Percentiles rank a stretch among this genome's conserved stretches.
These are phyloP conservation scores for Colletotrichum sp. DNA, from an alignment of 2,329 filamentous ascomycete genomes.

Conservation along the genomic window DNA sequence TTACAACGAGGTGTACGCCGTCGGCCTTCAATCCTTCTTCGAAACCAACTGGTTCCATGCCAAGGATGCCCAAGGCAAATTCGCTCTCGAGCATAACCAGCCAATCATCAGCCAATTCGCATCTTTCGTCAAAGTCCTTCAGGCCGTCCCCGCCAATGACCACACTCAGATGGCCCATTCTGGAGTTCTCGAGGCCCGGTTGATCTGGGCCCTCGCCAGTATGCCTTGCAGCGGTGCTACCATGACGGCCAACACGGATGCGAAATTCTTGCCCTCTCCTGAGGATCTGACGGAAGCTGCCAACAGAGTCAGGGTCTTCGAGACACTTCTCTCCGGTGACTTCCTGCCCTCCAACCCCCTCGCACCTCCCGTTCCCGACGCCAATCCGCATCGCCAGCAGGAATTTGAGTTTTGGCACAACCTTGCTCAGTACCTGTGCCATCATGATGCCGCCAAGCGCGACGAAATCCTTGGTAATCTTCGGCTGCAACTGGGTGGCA, in stretches of 20 bases:
- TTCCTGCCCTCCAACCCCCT: slow-evolving; percentile 65
- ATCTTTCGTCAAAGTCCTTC: slow-evolving; percentile 64
- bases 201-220: slow-evolving; percentile 65
- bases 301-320: slow-evolving; percentile 76
- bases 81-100: slow-evolving; percentile 55
- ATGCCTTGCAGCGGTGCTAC: slow-evolving; percentile 47
- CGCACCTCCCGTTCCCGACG: slow-evolving; percentile 51
- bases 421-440: slow-evolving; percentile 70
- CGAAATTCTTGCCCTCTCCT: slow-evolving; percentile 49
- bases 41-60: slow-evolving; percentile 84
- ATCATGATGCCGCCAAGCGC: slow-evolving; percentile 63
- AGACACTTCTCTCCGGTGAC: slow-evolving; percentile 77
- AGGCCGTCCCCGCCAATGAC: slow-evolving; percentile 53
- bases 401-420: slow-evolving; percentile 85
- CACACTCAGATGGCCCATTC: slow-evolving; percentile 58
- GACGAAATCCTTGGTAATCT: slow-evolving; percentile 70
- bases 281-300: slow-evolving; percentile 69
- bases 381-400: slow-evolving; percentile 59
- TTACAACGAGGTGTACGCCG: slow-evolving; percentile 78
- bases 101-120: slow-evolving; percentile 70
- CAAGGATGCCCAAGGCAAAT: slow-evolving; percentile 44
- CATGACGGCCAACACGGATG: slow-evolving; percentile 37
- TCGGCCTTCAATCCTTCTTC: slow-evolving; percentile 75
- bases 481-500: slow-evolving; percentile 75
- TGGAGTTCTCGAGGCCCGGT: slow-evolving; percentile 58